Base-by-base conservation (phyloP, 1,139 yeast species). In the Yamadazyma sp. region DNA sequence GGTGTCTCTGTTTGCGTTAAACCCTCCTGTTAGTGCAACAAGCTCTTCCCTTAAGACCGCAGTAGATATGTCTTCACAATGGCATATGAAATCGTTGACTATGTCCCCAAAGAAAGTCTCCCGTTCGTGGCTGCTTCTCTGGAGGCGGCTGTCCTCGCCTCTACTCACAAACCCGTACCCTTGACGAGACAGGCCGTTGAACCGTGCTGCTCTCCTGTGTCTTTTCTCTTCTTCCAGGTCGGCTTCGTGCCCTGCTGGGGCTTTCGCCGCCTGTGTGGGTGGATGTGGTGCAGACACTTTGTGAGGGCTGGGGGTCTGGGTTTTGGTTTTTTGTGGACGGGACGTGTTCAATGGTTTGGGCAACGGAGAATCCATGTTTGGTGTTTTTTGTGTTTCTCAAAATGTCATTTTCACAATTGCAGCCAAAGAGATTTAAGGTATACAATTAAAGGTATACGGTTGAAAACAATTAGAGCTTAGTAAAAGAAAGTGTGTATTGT, bases 91-190 rank as follows among this genome's bases (percentile, higher is more conserved):
- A 5, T 55, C 50, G 11, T 43, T 44, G 17, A 73, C 53, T 6
- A 77, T 69, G 24, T 54, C 46, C 3, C 54, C 53, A 49, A 73
- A 79, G 43, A 61, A 73, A 24, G 49, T 56, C 14, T 52, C 55
- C 43, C 83, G 57, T 11, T 69, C 77, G 5, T 46, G 41, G 11
- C 56, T 56, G 48, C 74, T 75, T n/a, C 62, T 49, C 45, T 75
- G 80, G 20, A 81, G 59, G 31, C 76, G 54, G 36, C 56, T 55
- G 45, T 77, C 84, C 40, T 79, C 84, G 1, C 86, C 86, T 38
- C 86, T 61, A 47, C 86, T 79, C 1, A 77, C 59, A 33, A 72
- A 63, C 0, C 87, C 87, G 48, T 72, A 78, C 6, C 39, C 38
- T 22, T 39, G 33, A 11, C 36, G 22, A 9, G 23, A 34, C n/a